Base-by-base conservation (phyloP, 2,329 filamentous ascomycete genomes). In the Neonectria hederae region DNA sequence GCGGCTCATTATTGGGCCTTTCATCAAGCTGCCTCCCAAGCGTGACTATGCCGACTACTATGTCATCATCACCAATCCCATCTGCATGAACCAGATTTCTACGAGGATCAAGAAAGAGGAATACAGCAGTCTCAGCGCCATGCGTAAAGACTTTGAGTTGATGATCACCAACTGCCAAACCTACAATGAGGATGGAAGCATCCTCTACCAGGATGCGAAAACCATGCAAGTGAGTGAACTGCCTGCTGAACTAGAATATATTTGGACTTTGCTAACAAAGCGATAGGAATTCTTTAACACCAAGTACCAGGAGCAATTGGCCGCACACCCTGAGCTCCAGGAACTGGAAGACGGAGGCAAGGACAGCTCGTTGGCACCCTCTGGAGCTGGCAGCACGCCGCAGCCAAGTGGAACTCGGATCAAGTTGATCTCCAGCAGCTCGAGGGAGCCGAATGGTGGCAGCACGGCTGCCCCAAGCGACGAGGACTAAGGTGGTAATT, bases 101-200 rank as follows among this genome's bases (percentile, higher is more conserved):
- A 92, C 91, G 77, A 95, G 93, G 84, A 97, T 99, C 82, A 97
- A 97, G 83, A 95, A 93, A 80, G 93, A 97, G 75, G 93, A 97
- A 76, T 99, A 99, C 79, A 89, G 88, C 71, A 91, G 87, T 74
- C 81, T 97, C 65, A 89, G 87, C 75, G 92, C 94, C 72, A 89
- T 99, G 85, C 87, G 89, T 59, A 89, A 87, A 70, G 97, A 99
- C 75, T 90, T 99, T 67, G 88, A 89, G 54, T 82, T 95, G 67
- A 87, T 99, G 79, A 96, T 94, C 78, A 89, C 87, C 76, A 99
- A 99, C 79, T 97, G 95, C 69, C 89, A 93, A 77, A 96, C 92
- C 3, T 99, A 97, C 84, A 99, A 99, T 75, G 97, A 99, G 80
- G 96, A 98, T 76, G 92, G 91, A 62, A 97, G 94, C 79, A 84